phyloP scores from a whole-genome alignment of 345 rosid genomes.

The Cardamine resedifolia region DNA sequence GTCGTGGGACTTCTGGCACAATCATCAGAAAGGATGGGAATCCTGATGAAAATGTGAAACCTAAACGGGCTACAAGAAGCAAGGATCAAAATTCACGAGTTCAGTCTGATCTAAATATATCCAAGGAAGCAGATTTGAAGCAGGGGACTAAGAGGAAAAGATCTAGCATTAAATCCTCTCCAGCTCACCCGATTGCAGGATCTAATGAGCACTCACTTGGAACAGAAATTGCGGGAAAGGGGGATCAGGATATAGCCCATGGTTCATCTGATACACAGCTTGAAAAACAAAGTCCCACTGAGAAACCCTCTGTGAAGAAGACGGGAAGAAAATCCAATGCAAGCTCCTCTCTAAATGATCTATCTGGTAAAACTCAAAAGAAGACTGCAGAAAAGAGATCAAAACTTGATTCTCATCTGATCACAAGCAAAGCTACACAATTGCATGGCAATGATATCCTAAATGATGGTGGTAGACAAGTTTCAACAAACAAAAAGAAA shows the following conservation, averaged over 20 bases:
- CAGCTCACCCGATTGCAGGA: neutral
- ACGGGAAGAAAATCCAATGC: constrained; percentile 32
- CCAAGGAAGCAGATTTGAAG: constrained; percentile 7
- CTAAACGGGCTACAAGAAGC: constrained; percentile 37
- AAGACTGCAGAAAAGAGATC: constrained; percentile 27
- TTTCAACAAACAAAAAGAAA: constrained; percentile 25
- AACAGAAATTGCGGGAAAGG: constrained; percentile 17
- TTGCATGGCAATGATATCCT: constrained; percentile 20
- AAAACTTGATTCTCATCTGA: constrained; percentile 29
- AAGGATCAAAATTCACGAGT: constrained; percentile 15
- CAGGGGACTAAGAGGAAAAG: constrained; percentile 36
- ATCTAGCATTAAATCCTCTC: constrained; percentile 19
- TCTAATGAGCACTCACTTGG: constrained; percentile 14
- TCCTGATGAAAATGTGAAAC: constrained; percentile 19
- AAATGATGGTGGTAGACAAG: constrained; percentile 25
- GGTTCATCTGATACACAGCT: constrained; percentile 15
- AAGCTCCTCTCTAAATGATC: constrained; percentile 6
- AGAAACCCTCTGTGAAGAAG: constrained; percentile 3
- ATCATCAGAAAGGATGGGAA: constrained; percentile 34
- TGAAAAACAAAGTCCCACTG: constrained; percentile 4
- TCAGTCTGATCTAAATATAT: constrained; percentile 28
- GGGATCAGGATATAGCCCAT: constrained; percentile 6
- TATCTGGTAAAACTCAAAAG: constrained; percentile 20
- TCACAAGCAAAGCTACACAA: constrained; percentile 27
- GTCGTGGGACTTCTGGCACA: constrained; percentile 10